phyloP scores from a whole-genome alignment of 2,329 filamentous ascomycete species.

The Periconia sp. region DNA sequence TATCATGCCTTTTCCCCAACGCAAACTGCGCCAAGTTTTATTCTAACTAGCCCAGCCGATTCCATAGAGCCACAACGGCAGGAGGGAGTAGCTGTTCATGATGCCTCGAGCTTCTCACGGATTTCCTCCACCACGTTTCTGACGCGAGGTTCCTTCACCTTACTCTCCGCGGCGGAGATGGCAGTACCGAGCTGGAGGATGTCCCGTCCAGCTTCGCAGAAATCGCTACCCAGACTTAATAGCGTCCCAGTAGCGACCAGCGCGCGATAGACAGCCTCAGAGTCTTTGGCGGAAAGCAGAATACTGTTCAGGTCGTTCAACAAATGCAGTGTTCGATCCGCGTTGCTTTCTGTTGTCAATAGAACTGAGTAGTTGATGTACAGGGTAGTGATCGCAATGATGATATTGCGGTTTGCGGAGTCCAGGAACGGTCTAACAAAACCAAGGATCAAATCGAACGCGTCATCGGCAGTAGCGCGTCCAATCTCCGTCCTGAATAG shows the following conservation, averaged over 20 bases:
- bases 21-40: not conserved
- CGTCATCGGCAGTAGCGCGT: conserved; percentile 57
- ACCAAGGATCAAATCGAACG: conserved; percentile 62
- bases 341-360: conserved; percentile 54
- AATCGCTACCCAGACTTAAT: conserved; percentile 61
- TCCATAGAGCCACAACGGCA: no score
- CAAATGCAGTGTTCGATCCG: conserved; percentile 55
- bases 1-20: not conserved
- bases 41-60: no score
- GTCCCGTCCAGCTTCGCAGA: conserved; percentile 60
- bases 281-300: conserved; percentile 68
- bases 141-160: conserved; percentile 62
- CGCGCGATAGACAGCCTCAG: conserved; percentile 79
- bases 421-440: conserved; percentile 64
- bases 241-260: conserved; percentile 84
- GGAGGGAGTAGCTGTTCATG: not conserved
- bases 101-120: conserved; percentile 46
- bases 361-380: conserved; percentile 85
- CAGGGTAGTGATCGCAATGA: conserved; percentile 78
- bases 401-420: conserved; percentile 71
- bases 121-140: conserved; percentile 64
- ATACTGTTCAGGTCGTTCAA: conserved; percentile 65
- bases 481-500: conserved; percentile 77
- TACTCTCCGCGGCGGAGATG: conserved; percentile 52
- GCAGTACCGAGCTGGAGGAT: conserved; percentile 55